Evolutionary conservation across 2,329 filamentous ascomycete genomes (phyloP), one percentile per base, ranked within the genome.

Genomic region (Aureobasidium subglaciale): DNA sequence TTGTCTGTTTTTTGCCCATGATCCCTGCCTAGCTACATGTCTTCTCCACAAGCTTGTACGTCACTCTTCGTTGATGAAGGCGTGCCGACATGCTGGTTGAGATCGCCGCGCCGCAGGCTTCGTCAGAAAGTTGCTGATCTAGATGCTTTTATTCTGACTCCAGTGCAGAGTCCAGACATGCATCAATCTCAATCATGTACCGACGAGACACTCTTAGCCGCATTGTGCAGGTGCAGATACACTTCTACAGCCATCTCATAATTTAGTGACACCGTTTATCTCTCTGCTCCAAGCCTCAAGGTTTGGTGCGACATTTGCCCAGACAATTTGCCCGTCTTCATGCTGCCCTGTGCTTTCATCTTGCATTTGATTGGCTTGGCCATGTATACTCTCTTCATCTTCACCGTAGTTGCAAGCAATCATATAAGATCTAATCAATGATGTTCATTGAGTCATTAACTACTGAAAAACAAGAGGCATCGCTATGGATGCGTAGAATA

Each of bases 41-140:
- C 20, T 11, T 43, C 50, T 54, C 50, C 50, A 54, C 50, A 54
- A 42, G 29, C n/a, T n/a, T n/a, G n/a, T n/a, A 54, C 50, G 50
- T 54, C 50, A 54, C 48, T 50, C 35, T 35, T 40, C 22, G 35
- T 40, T 22, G 13, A 38, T 54, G 27, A 24, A 53, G n/a, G 48
- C 35, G 48, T 41, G 34, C 48, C 48, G 37, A 9, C 48, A 11
- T 40, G 25, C 11, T 53, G 48, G 48, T 53, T 20, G 15, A 35
- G 48, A 52, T 52, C 48, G 48, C 25, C 48, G 48, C 27, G 48
- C 27, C 48, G 35, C 35, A 52, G 24, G 48, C 5, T 15, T 35
- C 32, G n/a, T 35, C 32, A 35, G 9, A 24, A 15, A n/a, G n/a
- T n/a, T n/a, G n/a, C 13, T 24, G 30, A 48, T 52, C 48, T 41